Evolutionary conservation across 164 flowering plant species (phyloP), one percentile per base, ranked within the genome.

Genomic region (Umbilicus rupestris): DNA sequence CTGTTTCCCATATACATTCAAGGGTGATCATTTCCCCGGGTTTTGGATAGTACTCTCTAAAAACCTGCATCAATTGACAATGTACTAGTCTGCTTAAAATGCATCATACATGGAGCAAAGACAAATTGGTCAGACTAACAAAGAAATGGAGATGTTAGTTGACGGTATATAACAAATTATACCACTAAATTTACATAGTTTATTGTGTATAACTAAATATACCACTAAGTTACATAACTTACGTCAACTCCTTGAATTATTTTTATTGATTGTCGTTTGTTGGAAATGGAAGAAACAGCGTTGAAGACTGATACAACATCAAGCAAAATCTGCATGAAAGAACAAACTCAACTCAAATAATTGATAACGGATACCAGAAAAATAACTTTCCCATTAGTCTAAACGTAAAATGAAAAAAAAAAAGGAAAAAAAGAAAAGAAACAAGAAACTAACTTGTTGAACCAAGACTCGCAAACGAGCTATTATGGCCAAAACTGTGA

Each of bases 401-500:
- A 37, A 33, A 29, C n/a, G n/a, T n/a, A 30, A 29, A 3, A 19
- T 29, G 5, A 26, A 24, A 30, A 37, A 29, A 30, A 6, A 22
- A 42, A n/a, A n/a, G n/a, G n/a, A n/a, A n/a, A n/a, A n/a, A n/a
- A n/a, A n/a, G n/a, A n/a, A n/a, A n/a, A n/a, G n/a, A 10, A 30
- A 20, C 71, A 8, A 26, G 39, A n/a, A 50, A 73, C 86, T 79
- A 82, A 90, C 97, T 73, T 90, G 98, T 72, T 90, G 96, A 75
- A 83, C 83, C 79, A 90, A 75, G 64, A 89, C 92, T 65, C 98
- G 83, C 44, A 90, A 78, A 66, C 95, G 96, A 24, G 88, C 89
- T 72, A 93, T 87, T 72, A 88, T 52, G 65, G 97, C 81, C 78
- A 90, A 72, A 67, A 75, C 60, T 58, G 86, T 80, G 17, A 88